These are phyloP conservation scores for Condylostoma magnum DNA, from an alignment of 169 alveolate genomes.

Conservation along the genomic window DNA sequence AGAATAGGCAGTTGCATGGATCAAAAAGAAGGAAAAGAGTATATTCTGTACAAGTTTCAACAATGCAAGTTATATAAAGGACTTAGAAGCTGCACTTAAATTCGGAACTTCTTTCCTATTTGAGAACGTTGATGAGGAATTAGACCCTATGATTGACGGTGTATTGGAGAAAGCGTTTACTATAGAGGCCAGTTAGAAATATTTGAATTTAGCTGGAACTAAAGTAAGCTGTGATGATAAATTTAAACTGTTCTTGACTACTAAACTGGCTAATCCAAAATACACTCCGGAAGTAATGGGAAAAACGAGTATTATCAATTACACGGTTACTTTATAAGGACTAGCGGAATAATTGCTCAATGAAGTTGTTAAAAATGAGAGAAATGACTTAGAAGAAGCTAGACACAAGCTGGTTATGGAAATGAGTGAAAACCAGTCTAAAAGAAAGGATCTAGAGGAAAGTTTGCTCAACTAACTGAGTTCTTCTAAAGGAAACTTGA, in stretches of 20 bases:
- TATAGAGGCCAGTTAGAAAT: conserved; percentile 83
- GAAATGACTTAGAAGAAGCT: conserved; percentile 89
- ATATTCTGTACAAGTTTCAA: conserved; percentile 83
- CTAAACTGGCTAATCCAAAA: conserved; percentile 91
- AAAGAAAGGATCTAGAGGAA: conserved; percentile 86
- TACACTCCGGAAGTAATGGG: conserved; percentile 94
- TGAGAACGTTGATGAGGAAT: conserved; percentile 91
- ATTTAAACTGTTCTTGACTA: conserved; percentile 88
- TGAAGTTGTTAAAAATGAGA: conserved; percentile 92
- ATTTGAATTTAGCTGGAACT: conserved; percentile 63
- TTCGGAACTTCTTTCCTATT: conserved; percentile 90
- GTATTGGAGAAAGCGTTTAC: conserved; percentile 86
- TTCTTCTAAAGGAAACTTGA: conserved; percentile 86
- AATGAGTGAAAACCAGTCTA: conserved; percentile 88
- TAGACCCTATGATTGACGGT: conserved; percentile 94
- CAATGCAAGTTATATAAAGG: conserved; percentile 82
- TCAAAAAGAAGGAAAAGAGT: conserved; percentile 78
- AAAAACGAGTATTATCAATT: conserved; percentile 90
- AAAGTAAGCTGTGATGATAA: conserved; percentile 62
- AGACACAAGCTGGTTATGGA: conserved; percentile 85
- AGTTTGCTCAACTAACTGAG: conserved; percentile 86
- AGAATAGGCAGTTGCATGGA: conserved; percentile 89
- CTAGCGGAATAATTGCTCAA: conserved; percentile 90
- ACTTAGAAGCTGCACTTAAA: conserved; percentile 87
- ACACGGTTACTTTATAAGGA: conserved; percentile 88